A percentile compares a stretch with the other conserved stretches of the same genome.
These are phyloP conservation scores for Borealophlyctis nickersoniae DNA, from an alignment of 192 early-diverging fungal genomes.

Conservation along the genomic window DNA sequence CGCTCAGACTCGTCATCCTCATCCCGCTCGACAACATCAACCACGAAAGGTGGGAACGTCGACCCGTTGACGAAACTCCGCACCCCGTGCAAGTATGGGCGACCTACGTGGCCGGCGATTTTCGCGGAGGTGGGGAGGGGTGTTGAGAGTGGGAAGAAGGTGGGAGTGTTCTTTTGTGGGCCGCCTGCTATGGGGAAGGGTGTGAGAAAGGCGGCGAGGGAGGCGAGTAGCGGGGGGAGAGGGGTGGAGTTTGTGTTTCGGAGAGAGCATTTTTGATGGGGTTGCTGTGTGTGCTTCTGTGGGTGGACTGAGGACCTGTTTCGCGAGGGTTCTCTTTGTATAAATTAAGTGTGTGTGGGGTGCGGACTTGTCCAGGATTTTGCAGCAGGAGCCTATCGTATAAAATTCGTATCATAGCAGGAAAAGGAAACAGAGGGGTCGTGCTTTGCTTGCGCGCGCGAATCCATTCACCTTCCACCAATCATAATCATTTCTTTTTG, in stretches of 20 bases:
- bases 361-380: too few species aligned
- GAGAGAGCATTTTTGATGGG: slow-evolving; percentile 26
- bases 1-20: neutral
- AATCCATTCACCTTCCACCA: too few species aligned
- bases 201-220: slow-evolving; percentile 42
- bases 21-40: neutral
- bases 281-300: neutral
- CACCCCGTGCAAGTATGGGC: slow-evolving; percentile 70
- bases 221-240: slow-evolving; percentile 13
- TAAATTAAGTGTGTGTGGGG: too few species aligned
- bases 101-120: slow-evolving; percentile 72
- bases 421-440: too few species aligned
- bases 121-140: slow-evolving; percentile 39
- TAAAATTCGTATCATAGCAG: too few species aligned
- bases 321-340: too few species aligned
- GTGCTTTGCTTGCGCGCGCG: too few species aligned
- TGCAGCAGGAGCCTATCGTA: too few species aligned
- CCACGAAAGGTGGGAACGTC: neutral
- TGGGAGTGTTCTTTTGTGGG: slow-evolving; percentile 86
- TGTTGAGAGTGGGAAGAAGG: slow-evolving; percentile 22
- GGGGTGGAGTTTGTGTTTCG: slow-evolving; percentile 28
- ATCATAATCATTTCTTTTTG: too few species aligned
- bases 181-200: slow-evolving; percentile 62
- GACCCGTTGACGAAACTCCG: slow-evolving; percentile 72
- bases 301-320: too few species aligned